Evolutionary conservation across 2,329 filamentous ascomycete species (phyloP).

Genomic region (Dendryphion nanum): DNA sequence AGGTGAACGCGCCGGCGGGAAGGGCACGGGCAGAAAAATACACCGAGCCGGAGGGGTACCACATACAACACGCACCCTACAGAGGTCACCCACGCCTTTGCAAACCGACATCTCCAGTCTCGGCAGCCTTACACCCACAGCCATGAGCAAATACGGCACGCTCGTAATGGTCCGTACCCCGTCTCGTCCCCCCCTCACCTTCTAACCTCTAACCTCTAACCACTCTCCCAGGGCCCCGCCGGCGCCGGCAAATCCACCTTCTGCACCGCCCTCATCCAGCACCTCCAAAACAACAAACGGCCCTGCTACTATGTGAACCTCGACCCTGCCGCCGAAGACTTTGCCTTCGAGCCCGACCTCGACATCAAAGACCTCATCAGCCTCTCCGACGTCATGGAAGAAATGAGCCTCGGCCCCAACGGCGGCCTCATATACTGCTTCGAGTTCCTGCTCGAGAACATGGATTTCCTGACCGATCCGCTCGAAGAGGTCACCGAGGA

Average conservation of each 20-base stretch:
- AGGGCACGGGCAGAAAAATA: too few species aligned
- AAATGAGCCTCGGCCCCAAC: slow-evolving; percentile 86
- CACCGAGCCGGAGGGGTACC: too few species aligned
- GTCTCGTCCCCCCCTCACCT: slow-evolving; percentile 1
- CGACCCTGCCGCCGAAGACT: slow-evolving; percentile 90
- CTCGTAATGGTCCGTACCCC: slow-evolving; percentile 87
- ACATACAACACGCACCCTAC: too few species aligned
- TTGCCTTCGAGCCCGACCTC: slow-evolving; percentile 86
- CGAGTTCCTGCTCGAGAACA: slow-evolving; percentile 90
- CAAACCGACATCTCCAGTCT: background rate
- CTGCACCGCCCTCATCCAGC: slow-evolving; percentile 87
- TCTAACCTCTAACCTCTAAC: background rate
- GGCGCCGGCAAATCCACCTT: slow-evolving; percentile 98
- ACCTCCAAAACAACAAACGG: slow-evolving; percentile 85
- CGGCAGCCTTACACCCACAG: slow-evolving; percentile 17
- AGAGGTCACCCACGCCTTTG: slow-evolving; percentile 1
- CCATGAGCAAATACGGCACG: slow-evolving; percentile 90
- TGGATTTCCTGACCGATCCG: slow-evolving; percentile 84
- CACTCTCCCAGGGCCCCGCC: slow-evolving; percentile 64
- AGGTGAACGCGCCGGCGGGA: too few species aligned
- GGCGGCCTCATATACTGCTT: slow-evolving; percentile 95
- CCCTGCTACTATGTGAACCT: slow-evolving; percentile 98
- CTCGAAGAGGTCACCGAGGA: slow-evolving; percentile 87
- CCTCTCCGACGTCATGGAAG: slow-evolving; percentile 94
- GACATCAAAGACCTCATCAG: slow-evolving; percentile 95